Base-by-base conservation (phyloP, 2,329 filamentous ascomycete genomes). In the Cordyceps cateniannulata region DNA sequence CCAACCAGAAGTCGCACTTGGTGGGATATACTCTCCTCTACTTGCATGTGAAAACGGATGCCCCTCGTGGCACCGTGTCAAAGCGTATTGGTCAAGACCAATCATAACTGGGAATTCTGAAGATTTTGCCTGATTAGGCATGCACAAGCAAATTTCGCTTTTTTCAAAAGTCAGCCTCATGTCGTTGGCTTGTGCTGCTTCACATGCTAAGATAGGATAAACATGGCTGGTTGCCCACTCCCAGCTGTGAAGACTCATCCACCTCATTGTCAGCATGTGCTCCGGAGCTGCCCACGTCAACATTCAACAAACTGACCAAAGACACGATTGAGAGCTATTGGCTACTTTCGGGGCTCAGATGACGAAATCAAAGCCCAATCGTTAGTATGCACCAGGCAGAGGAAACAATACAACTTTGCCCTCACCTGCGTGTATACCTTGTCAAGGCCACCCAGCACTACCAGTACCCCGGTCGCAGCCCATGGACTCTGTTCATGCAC, bases 11-110 rank as follows among this genome's bases (percentile, higher is more conserved):
- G 32, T 55, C 3, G 25, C 25, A 8, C 45, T 29, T 35, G 24
- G 16, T 12, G 20, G 18, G 51, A 50, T 10, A 24, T 20, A 1
- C 14, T 29, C 3, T 42, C n/a, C 51, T 29, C 51, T 24, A 45
- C 35, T 55, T 32, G 27, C 53, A 55, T 35, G 53, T 55, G 53
- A 55, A 55, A 27, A 45, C 29, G 38, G 52, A 24, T 35, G 40
- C n/a, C 6, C 27, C 52, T 16, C 38, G 24, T 24, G 16, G 5
- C 16, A 6, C 22, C 7, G 27, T 14, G 35, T 29, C 51, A 29
- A 54, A 42, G 35, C 51, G 51, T 27, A 7, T 54, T 53, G 50
- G 50, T 53, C 50, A 14, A 42, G 24, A 20, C 51, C 38, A 54
- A 54, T 54, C 51, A 54, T 20, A 16, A 29, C 14, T n/a, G 38